These are phyloP conservation scores for Microcyclosporella mali DNA, from an alignment of 2,329 filamentous ascomycete species.

Conservation along the genomic window DNA sequence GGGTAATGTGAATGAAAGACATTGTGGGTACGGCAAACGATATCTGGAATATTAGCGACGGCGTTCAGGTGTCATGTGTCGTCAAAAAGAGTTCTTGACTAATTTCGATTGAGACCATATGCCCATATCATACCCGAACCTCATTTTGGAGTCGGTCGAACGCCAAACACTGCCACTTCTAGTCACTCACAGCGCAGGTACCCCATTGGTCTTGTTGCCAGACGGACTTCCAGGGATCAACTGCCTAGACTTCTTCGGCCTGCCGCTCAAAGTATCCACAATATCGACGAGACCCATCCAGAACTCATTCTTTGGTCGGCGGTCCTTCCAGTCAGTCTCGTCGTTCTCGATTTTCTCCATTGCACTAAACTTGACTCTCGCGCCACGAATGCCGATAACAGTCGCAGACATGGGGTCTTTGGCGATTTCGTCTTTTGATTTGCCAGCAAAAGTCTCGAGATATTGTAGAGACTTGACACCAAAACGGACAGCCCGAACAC, in stretches of 20 bases:
- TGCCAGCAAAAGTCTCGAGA: conserved; percentile 68
- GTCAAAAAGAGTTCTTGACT: no score
- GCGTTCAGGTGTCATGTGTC: conserved; percentile 1
- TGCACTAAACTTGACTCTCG: conserved; percentile 77
- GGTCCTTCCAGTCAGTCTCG: conserved; percentile 89
- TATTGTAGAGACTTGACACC: conserved; percentile 93
- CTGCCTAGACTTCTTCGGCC: conserved; percentile 33
- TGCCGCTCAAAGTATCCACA: conserved; percentile 77
- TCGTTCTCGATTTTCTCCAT: conserved; percentile 75
- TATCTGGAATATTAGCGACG: conserved; percentile 1
- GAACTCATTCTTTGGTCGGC: conserved; percentile 75
- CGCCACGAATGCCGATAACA: conserved; percentile 90
- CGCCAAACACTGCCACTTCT: conserved; percentile 7
- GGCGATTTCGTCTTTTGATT: conserved; percentile 60
- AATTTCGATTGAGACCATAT: no score
- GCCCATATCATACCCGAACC: no score
- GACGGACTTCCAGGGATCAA: conserved; percentile 15
- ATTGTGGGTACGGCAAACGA: neutral
- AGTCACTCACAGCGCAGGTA: neutral
- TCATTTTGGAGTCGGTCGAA: neutral
- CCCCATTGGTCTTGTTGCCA: conserved; percentile 4
- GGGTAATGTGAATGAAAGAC: conserved; percentile 64
- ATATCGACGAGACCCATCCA: conserved; percentile 76
- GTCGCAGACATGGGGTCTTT: conserved; percentile 66
- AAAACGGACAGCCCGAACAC: conserved; percentile 82